Percentiles rank a stretch among this genome's conserved stretches.
phyloP scores from a whole-genome alignment of 2,329 filamentous ascomycete genomes.

The Tolypocladium tundrense region DNA sequence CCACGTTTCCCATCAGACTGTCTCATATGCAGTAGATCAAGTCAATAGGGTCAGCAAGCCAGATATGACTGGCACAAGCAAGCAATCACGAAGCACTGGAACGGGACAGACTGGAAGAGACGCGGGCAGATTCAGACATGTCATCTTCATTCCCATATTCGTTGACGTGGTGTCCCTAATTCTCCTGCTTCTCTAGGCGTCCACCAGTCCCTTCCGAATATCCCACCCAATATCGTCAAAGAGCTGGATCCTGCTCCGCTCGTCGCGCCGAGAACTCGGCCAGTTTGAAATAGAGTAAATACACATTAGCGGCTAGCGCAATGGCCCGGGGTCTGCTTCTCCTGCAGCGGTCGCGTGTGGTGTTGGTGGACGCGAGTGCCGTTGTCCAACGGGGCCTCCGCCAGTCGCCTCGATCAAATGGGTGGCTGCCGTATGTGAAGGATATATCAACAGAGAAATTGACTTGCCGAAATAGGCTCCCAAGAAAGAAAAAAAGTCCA shows the following conservation, averaged over 20 bases:
- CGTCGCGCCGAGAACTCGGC: not conserved
- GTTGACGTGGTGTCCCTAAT: not conserved
- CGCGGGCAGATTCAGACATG: constrained; percentile 1
- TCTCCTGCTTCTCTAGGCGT: not conserved
- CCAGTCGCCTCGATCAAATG: not conserved
- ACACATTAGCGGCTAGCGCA: not conserved
- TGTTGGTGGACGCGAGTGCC: not conserved
- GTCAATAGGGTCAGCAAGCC: not conserved
- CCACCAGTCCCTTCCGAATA: not conserved
- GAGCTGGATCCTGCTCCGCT: not conserved
- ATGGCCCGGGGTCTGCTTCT: not conserved
- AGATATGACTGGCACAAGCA: not conserved
- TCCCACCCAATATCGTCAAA: not conserved
- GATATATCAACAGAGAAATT: constrained; percentile 1
- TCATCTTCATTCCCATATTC: not conserved
- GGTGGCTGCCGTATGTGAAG: not conserved
- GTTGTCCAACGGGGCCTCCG: not conserved
- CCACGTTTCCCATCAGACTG: not conserved
- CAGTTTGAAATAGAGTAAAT: not conserved
- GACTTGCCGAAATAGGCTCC: not conserved
- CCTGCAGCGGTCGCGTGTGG: no score
- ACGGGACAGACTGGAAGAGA: not conserved
- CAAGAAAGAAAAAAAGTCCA: not conserved
- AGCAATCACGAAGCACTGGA: not conserved
- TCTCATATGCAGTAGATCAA: not conserved